A percentile compares a stretch with the other conserved stretches of the same genome.
phyloP scores from a whole-genome alignment of 164 flowering plant species.

The Macadamia integrifolia region DNA sequence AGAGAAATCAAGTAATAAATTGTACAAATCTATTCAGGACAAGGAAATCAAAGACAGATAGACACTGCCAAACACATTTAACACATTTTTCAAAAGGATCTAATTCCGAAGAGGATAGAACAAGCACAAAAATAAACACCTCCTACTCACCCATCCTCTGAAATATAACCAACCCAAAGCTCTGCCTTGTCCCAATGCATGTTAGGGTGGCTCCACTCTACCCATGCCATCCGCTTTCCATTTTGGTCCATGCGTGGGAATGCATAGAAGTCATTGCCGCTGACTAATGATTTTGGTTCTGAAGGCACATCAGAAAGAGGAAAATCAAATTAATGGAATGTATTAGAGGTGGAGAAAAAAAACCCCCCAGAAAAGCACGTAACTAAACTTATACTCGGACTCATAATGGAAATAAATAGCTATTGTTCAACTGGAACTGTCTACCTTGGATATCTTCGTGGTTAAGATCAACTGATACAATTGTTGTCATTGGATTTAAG shows the following conservation, averaged over 20 bases:
- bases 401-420: neutral
- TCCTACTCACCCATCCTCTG: constrained; percentile 66
- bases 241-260: constrained; percentile 76
- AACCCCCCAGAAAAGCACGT: neutral
- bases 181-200: constrained; percentile 98
- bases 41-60: neutral
- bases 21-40: neutral
- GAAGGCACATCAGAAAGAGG: constrained; percentile 9
- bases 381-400: neutral
- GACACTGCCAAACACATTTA: neutral
- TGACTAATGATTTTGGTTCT: constrained; percentile 74
- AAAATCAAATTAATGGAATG: neutral
- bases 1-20: too few species aligned
- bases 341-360: neutral
- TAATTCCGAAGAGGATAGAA: neutral
- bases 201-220: constrained; percentile 92
- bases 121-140: neutral
- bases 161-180: constrained; percentile 89
- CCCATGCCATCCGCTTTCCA: constrained; percentile 84
- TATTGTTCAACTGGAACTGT: neutral
- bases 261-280: constrained; percentile 95
- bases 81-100: neutral
- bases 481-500: constrained; percentile 54
- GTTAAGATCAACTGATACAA: constrained; percentile 51
- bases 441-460: constrained; percentile 48